Base-by-base conservation (phyloP, 2,329 filamentous ascomycete genomes). In the Coniochaeta pulveracea region DNA sequence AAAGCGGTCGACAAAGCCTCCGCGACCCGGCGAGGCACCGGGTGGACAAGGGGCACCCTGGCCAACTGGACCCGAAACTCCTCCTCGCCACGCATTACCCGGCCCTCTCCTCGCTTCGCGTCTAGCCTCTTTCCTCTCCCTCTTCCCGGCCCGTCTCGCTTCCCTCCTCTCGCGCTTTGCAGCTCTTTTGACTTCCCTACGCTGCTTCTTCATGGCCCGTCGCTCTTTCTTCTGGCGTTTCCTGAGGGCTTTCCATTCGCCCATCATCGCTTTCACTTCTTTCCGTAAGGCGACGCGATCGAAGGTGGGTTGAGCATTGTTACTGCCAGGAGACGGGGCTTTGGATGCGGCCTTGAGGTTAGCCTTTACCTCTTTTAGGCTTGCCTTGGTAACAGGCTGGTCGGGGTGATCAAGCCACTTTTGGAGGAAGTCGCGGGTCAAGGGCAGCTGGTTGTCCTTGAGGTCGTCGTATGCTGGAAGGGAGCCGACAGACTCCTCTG, bases 381-480 rank as follows among this genome's bases (percentile, higher is more conserved):
- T 57, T 5, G 57, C 53, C 38, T 54, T 64, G 7, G 63, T 70
- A 40, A 69, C 60, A 5, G 60, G 56, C 33, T 66, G 55, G 1
- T 70, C 61, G 0, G 70, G 68, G 23, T 61, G 55, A 7, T 58
- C 50, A 2, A 70, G 57, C 68, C 69, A 76, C 6, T 55, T 48
- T 15, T 55, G 42, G 11, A 77, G 53, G 4, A 58, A 57, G 10
- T 55, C 46, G 28, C 58, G 58, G 10, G 63, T 60, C 1, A 63
- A 38, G 2, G 66, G 61, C 2, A 75, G 53, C 46, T 73, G 69
- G 12, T 53, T 44, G 34, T 64, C 61, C 10, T 48, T 49, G 3
- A 76, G 53, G 26, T 67, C 60, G 36, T 72, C 64, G 43, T 65
- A 66, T 34, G 66, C 60, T 0, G 69, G 67, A 1, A 76, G 63